Evolutionary conservation across 78 protist species (phyloP).

Genomic region (Tieghemostelium lacteum): DNA sequence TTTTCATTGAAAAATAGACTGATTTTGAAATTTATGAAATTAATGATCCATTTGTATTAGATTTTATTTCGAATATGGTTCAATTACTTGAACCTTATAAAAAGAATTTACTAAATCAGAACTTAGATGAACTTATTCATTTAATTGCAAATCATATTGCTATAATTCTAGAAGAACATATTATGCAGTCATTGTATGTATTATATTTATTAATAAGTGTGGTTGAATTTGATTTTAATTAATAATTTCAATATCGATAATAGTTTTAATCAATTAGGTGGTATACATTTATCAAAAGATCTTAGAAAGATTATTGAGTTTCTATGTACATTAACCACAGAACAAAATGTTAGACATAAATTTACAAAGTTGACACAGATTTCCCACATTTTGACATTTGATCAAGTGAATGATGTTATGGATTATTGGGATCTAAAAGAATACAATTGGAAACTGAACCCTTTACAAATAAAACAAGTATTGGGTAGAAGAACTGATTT

Average conservation of each 20-base stretch:
- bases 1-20: not conserved
- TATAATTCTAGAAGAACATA: conserved; percentile 18
- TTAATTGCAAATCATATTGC: conserved; percentile 21
- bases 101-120: not conserved
- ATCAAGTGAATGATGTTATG: conserved; percentile 25
- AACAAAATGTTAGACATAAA: conserved; percentile 72
- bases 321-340: conserved; percentile 22
- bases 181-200: conserved; percentile 47
- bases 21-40: conserved; percentile 63
- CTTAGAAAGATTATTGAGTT: conserved; percentile 58
- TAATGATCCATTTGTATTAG: conserved; percentile 68
- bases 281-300: conserved; percentile 66
- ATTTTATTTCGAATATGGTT: conserved; percentile 4
- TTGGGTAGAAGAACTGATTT: conserved; percentile 70
- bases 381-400: conserved; percentile 51
- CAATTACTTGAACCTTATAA: conserved; percentile 31
- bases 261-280: conserved; percentile 63
- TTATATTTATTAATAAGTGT: not conserved
- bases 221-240: not conserved
- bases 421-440: conserved; percentile 62
- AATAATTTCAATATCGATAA: not conserved
- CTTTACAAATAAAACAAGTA: conserved; percentile 45
- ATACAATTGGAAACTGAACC: conserved; percentile 29
- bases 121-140: conserved; percentile 46
- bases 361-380: conserved; percentile 45